These are phyloP conservation scores for Aspergillus calidoustus DNA, from an alignment of 2,329 filamentous ascomycete genomes.

Conservation along the genomic window DNA sequence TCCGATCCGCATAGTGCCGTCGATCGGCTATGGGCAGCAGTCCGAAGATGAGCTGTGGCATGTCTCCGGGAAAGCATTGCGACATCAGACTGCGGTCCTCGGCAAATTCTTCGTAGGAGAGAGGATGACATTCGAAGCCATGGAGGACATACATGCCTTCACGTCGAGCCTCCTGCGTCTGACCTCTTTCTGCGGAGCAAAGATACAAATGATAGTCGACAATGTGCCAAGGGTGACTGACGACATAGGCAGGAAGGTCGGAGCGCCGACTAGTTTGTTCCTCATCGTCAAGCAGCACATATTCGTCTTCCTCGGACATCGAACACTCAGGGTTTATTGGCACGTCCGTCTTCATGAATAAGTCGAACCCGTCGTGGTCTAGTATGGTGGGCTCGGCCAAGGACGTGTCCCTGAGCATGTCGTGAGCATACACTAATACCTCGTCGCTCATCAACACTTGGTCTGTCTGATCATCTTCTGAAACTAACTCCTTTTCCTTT, in stretches of 20 bases:
- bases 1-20: slow-evolving; percentile 17
- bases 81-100: slow-evolving; percentile 16
- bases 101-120: slow-evolving; percentile 29
- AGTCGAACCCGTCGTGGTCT: background rate
- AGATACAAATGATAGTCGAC: slow-evolving; percentile 41
- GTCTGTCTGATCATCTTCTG: background rate
- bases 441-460: slow-evolving; percentile 4
- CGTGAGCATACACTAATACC: slow-evolving; percentile 6
- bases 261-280: slow-evolving; percentile 4
- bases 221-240: slow-evolving; percentile 36
- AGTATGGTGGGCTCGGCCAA: background rate
- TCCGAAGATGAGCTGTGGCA: slow-evolving; percentile 28
- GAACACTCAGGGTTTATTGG: background rate
- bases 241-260: slow-evolving; percentile 16
- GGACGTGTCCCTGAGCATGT: background rate
- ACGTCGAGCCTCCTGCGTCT: slow-evolving; percentile 22
- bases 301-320: slow-evolving; percentile 13
- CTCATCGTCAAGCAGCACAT: background rate
- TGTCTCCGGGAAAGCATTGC: slow-evolving; percentile 17
- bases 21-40: slow-evolving; percentile 31
- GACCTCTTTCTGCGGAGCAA: slow-evolving; percentile 28
- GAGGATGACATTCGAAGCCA: slow-evolving; percentile 29
- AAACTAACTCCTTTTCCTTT: slow-evolving; percentile 1
- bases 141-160: slow-evolving; percentile 33
- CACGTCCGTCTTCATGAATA: background rate